Evolutionary conservation across 129 eudicot genomes (phyloP).

Genomic region (Escallonia rubra): DNA sequence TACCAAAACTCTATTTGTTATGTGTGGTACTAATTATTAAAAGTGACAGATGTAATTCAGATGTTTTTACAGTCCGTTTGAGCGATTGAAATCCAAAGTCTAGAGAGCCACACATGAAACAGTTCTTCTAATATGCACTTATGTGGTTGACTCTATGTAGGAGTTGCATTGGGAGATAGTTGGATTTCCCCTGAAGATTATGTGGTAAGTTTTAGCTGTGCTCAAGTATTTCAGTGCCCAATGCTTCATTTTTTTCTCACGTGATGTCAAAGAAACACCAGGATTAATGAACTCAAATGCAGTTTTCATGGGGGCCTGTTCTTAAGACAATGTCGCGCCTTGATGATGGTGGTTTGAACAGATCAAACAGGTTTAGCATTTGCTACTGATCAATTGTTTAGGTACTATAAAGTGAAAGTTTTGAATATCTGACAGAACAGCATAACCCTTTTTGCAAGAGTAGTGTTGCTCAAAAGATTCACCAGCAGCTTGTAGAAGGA

Average conservation of each 20-base stretch:
- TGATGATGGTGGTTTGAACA: conserved; percentile 32
- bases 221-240: neutral
- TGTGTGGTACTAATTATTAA: too few species aligned
- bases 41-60: too few species aligned
- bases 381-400: neutral
- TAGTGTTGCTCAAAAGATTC: conserved; percentile 42
- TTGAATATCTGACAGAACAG: neutral
- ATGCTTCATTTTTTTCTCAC: neutral
- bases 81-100: too few species aligned
- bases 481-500: conserved; percentile 37
- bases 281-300: conserved; percentile 1
- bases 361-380: conserved; percentile 36
- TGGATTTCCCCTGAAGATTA: conserved; percentile 69
- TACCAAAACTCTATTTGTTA: too few species aligned
- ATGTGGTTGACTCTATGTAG: conserved; percentile 12
- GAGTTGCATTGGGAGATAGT: conserved; percentile 64
- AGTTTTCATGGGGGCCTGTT: conserved; percentile 62
- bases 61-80: too few species aligned
- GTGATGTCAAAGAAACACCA: too few species aligned
- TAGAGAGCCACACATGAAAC: too few species aligned
- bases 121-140: neutral
- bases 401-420: neutral
- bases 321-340: conserved; percentile 51
- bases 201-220: conserved; percentile 26
- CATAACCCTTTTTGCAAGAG: neutral